Base-by-base conservation (phyloP, 805 yeast genomes). In the Candida sonorensis region DNA sequence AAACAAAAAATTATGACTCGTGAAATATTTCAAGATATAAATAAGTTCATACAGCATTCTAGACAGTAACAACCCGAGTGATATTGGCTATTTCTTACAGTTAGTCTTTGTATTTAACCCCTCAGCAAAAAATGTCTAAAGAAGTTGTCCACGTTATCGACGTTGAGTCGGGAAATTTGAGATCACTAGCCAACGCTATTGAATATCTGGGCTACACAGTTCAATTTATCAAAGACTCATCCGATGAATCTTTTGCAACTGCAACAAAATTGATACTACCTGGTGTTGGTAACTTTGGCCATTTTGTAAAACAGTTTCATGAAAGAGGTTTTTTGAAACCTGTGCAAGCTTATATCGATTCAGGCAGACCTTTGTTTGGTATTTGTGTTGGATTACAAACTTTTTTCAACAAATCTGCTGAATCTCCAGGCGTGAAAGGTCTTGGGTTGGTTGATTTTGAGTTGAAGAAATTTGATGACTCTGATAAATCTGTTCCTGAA, bases 281-380 rank as follows among this genome's bases (percentile, higher is more conserved):
- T 7, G 99, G 99, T 17, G 99, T 92, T 12, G 99, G 99, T 10
- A 90, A 87, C 54, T 94, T 75, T 57, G 98, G 96, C 27, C 97
- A 92, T 55, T 88, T 90, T 54, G 87, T 88, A 39, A 74, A 73
- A 32, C 76, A 81, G 45, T 57, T 92, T 28, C 66, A 65, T 29
- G 63, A 64, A 4, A 69, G 81, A 36, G 73, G 77, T 0, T 75
- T 90, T 38, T 75, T 67, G 10, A 69, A 63, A 23, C 94, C 94
- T 0, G 61, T 94, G 17, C 62, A 59, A 32, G 57, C 69, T 27
- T 87, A 85, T 48, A 77, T 88, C 23, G 59, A 64, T 7, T 63
- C 81, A n/a, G 96, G 95, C 2, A 76, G 76, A 47, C 85, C 94
- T 11, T 61, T 92, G 18, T 85, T 92, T 95, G 99, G 98, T 5